Percentiles rank a stretch among this genome's conserved stretches.
Conservation (phyloP, 2,329 filamentous ascomycete genomes). For the Cladophialophora exuberans region DNA sequence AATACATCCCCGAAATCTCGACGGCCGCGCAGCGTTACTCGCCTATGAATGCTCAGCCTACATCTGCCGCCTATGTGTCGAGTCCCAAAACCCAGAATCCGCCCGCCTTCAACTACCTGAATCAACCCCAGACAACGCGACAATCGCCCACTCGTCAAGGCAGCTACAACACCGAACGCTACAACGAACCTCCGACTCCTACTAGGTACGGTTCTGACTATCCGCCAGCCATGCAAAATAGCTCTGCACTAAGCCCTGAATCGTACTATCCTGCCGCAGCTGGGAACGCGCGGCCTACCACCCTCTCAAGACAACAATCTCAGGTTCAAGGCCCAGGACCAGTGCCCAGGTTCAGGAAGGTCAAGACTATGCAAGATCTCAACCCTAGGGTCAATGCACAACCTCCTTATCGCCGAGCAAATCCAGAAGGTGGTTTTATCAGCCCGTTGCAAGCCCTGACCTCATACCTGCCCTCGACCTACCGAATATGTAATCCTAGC, state of each 20-base stretch:
- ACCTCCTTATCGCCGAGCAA: slow-evolving; percentile 87
- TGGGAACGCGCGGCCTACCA: slow-evolving; percentile 54
- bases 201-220: slow-evolving; percentile 61
- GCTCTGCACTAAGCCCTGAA: slow-evolving; percentile 65
- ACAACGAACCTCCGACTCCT: slow-evolving; percentile 32
- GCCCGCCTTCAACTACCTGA: slow-evolving; percentile 54
- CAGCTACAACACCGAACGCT: slow-evolving; percentile 38
- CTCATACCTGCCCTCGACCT: slow-evolving; percentile 88
- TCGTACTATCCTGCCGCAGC: slow-evolving; percentile 74
- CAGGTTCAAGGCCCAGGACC: slow-evolving; percentile 58
- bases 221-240: slow-evolving; percentile 71
- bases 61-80: slow-evolving; percentile 75
- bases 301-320: slow-evolving; percentile 50
- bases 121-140: slow-evolving; percentile 63
- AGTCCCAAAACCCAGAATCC: slow-evolving; percentile 59
- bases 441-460: slow-evolving; percentile 96
- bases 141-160: slow-evolving; percentile 78
- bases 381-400: slow-evolving; percentile 83
- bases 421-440: slow-evolving; percentile 96
- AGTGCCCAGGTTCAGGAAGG: slow-evolving; percentile 85
- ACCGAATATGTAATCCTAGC: slow-evolving; percentile 94
- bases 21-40: slow-evolving; percentile 90
- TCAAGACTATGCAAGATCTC: slow-evolving; percentile 73
- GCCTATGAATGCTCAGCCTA: slow-evolving; percentile 88
- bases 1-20: slow-evolving; percentile 73